Percentiles rank a stretch among this genome's conserved stretches.
These are phyloP conservation scores for Vigna angularis DNA, from an alignment of 306 rosid genomes.

Conservation along the genomic window DNA sequence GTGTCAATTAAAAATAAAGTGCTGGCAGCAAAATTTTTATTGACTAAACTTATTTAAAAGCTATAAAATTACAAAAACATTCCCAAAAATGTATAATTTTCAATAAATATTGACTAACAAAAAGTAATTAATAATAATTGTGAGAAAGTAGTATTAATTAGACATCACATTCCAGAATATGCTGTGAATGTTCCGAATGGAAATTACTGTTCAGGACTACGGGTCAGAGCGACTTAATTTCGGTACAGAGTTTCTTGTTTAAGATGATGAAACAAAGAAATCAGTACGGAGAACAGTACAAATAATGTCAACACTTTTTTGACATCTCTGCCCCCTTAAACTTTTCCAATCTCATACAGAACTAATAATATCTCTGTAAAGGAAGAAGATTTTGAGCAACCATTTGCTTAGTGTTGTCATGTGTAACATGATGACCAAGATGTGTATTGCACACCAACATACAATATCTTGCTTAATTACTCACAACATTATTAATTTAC, in stretches of 20 bases:
- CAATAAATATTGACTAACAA: too few species aligned
- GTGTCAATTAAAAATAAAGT: too few species aligned
- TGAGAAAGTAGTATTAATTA: too few species aligned
- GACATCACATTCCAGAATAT: not conserved
- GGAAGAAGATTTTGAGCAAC: not conserved
- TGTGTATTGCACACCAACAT: not conserved
- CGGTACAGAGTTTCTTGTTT: not conserved
- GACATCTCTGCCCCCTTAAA: constrained; percentile 21
- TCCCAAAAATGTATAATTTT: too few species aligned
- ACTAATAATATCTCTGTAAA: not conserved
- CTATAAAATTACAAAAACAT: too few species aligned
- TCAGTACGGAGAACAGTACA: not conserved
- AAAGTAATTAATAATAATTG: too few species aligned
- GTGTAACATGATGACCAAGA: constrained; percentile 17
- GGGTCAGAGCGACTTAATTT: not conserved
- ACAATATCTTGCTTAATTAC: too few species aligned
- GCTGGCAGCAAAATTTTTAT: too few species aligned
- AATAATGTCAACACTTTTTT: constrained; percentile 44
- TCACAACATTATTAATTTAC: too few species aligned
- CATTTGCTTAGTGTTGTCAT: not conserved
- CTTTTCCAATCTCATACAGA: not conserved
- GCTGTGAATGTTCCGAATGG: not conserved
- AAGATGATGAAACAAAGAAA: not conserved
- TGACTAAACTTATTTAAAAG: too few species aligned
- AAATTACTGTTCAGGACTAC: not conserved